phyloP scores from a whole-genome alignment of 2,329 filamentous ascomycete genomes.

The Penicillium sp. region DNA sequence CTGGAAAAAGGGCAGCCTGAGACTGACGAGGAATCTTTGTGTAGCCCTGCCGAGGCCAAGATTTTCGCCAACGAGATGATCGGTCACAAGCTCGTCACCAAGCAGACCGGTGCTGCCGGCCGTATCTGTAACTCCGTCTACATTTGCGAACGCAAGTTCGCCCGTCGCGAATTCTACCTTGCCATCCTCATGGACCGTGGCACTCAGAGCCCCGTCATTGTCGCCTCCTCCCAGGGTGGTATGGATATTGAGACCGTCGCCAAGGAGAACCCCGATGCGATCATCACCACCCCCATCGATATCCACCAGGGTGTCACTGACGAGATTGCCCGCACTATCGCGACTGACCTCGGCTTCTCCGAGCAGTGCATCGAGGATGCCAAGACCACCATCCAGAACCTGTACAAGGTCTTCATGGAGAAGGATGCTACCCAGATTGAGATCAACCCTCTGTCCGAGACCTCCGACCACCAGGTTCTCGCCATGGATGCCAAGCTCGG shows the following conservation, averaged over 20 bases:
- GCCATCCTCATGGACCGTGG: constrained; percentile 96
- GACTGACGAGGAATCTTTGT: not conserved
- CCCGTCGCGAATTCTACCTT: constrained; percentile 97
- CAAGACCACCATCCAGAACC: constrained; percentile 94
- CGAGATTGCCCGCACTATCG: constrained; percentile 85
- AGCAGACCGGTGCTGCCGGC: constrained; percentile 92
- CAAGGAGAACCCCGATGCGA: constrained; percentile 95
- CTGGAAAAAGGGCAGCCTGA: not conserved
- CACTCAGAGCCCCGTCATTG: constrained; percentile 86
- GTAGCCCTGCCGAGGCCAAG: constrained; percentile 75
- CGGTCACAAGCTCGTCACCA: constrained; percentile 98
- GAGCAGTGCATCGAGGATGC: constrained; percentile 95
- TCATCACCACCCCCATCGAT: constrained; percentile 87
- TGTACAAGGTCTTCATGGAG: constrained; percentile 98
- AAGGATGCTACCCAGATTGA: constrained; percentile 99
- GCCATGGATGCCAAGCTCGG: constrained; percentile 99
- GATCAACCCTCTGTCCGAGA: constrained; percentile 98
- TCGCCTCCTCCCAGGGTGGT: constrained; percentile 95
- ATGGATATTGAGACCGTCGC: constrained; percentile 99
- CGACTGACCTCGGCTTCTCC: constrained; percentile 89
- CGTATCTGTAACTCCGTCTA: constrained; percentile 96
- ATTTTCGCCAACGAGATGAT: constrained; percentile 99
- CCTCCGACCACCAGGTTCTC: constrained; percentile 93
- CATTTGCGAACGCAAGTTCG: constrained; percentile 99
- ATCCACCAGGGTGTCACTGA: constrained; percentile 94